Evolutionary conservation across 176 grass and related monocot genomes (phyloP).

Genomic region (Hordeum marinum): DNA sequence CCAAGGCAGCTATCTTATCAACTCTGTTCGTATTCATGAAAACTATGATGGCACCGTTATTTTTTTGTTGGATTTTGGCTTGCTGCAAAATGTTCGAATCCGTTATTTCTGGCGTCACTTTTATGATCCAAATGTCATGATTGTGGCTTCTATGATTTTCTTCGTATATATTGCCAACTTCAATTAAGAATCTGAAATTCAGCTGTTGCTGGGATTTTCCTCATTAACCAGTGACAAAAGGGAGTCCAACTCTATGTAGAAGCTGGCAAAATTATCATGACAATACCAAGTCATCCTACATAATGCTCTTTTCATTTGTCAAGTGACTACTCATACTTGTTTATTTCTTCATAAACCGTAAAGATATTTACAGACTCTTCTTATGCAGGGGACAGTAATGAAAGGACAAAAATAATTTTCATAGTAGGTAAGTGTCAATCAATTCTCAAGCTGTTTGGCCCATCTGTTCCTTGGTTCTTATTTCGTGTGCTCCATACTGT

Average conservation of each 20-base stretch:
- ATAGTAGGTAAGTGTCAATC: neutral
- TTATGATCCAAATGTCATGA: neutral
- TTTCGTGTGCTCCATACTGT: neutral
- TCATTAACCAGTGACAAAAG: too few relatives aligned
- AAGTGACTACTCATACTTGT: neutral
- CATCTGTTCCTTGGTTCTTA: neutral
- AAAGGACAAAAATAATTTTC: rapidly evolving
- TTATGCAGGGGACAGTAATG: neutral
- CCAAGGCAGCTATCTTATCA: neutral
- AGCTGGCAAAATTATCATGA: neutral
- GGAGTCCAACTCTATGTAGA: neutral
- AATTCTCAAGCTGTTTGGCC: neutral
- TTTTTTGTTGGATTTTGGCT: neutral
- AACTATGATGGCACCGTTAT: neutral
- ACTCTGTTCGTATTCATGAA: neutral
- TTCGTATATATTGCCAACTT: neutral
- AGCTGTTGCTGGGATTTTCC: too few relatives aligned
- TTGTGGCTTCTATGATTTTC: neutral
- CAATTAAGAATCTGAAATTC: neutral
- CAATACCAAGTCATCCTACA: neutral
- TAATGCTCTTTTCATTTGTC: too few relatives aligned
- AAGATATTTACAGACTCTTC: neutral
- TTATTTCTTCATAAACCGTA: neutral
- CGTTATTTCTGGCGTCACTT: neutral
- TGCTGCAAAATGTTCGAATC: neutral